Base-by-base conservation (phyloP, 257 asterid genomes). In the Ligustrum vulgare region DNA sequence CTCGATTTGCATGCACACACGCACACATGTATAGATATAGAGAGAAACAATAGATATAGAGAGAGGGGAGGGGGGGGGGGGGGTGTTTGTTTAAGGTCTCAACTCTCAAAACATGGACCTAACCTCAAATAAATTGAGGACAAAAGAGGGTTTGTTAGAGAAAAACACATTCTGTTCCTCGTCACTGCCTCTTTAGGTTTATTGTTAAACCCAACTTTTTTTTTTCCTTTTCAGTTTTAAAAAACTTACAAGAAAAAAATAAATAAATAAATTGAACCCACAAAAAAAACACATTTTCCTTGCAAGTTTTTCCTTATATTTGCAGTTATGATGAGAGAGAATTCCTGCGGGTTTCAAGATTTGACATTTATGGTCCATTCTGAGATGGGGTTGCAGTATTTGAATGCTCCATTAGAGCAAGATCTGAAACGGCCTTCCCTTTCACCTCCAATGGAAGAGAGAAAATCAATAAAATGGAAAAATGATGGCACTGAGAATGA, bases 1-100 rank as follows among this genome's bases (percentile, higher is more conserved):
- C 89, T 82, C 91, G 88, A 79, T 82, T 77, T 79, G 83, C 91
- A 87, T 79, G 87, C 86, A 84, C 85, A 31, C 32, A 11, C 32
- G 15, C 62, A 7, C 62, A 41, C 47, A 58, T 4, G 28, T 9
- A 23, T 60, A 60, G 16, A 60, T 60, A 25, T 60, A 60, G 35
- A 22, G 67, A 8, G 34, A 60, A 11, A 9, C 8, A n/a, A 56
- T n/a, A 56, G 5, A n/a, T 56, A n/a, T 5, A 56, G 28, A 56
- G 65, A 56, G 31, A 8, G 39, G 31, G 31, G 31, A 1, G 31
- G 31, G 31, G 31, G 31, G 31, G 31, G 31, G 31, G 31, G 31
- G 31, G 31, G 1, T 28, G 31, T 28, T 45, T 45, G 54, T 45
- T 11, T 45, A 45, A 45, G 2, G 54, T 12, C 18, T 45, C 54